Evolutionary conservation across 148 eudicot species (phyloP).

Genomic region (Rhododendron mucronatum): DNA sequence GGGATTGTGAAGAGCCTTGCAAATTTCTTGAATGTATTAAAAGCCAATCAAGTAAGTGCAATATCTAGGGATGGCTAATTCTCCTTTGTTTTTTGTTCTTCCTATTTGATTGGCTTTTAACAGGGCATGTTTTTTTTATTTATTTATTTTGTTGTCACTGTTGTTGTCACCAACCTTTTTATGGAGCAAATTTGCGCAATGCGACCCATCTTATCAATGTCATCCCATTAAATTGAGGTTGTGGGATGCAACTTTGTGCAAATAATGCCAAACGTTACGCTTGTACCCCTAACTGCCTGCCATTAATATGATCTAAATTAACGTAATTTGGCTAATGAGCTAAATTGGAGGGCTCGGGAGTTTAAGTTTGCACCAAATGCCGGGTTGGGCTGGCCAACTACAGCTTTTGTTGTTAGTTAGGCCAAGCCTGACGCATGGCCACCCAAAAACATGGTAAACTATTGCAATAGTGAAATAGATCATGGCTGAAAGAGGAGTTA

Average conservation of each 20-base stretch:
- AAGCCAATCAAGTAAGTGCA: constrained; percentile 59
- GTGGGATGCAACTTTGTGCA: background rate
- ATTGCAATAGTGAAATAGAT: background rate
- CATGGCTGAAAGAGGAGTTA: background rate
- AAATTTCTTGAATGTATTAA: constrained; percentile 57
- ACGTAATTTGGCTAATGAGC: background rate
- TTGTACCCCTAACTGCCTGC: background rate
- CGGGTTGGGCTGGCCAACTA: background rate
- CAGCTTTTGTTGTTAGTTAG: background rate
- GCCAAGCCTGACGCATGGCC: background rate
- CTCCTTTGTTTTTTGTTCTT: constrained; percentile 1
- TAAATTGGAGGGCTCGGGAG: background rate
- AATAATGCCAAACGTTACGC: background rate
- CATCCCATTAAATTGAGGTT: background rate
- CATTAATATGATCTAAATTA: background rate
- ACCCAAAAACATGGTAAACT: background rate
- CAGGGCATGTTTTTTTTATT: background rate
- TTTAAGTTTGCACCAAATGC: background rate
- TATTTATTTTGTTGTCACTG: background rate
- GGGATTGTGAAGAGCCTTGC: constrained; percentile 73
- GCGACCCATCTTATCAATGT: background rate
- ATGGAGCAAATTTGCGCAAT: background rate
- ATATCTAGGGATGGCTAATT: background rate
- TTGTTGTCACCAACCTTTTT: background rate
- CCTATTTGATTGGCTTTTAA: constrained; percentile 7